A percentile compares a stretch with the other conserved stretches of the same genome.
phyloP scores from a whole-genome alignment of 2,329 filamentous ascomycete genomes.

The Domatiomyces globalis region DNA sequence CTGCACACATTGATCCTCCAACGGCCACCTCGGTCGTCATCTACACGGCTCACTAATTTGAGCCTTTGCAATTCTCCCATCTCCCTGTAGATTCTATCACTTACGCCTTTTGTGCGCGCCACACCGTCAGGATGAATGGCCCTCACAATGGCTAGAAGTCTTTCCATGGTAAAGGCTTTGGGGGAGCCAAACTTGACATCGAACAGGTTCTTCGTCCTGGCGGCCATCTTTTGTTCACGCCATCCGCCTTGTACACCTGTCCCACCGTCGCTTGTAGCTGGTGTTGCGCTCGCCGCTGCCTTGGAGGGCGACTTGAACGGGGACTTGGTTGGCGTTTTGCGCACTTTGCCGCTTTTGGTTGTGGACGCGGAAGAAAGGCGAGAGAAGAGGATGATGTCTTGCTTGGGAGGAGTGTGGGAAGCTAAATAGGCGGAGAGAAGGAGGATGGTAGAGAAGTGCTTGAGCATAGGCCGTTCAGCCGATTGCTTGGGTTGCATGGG shows the following conservation, averaged over 20 bases:
- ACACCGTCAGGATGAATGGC: slow-evolving; percentile 33
- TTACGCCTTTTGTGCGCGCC: slow-evolving; percentile 23
- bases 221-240: slow-evolving; percentile 17
- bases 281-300: neutral
- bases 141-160: slow-evolving; percentile 34
- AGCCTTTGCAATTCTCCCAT: slow-evolving; percentile 33
- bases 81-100: slow-evolving; percentile 33
- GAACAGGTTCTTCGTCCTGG: slow-evolving; percentile 18
- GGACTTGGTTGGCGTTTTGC: slow-evolving; percentile 23
- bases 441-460: slow-evolving; percentile 34
- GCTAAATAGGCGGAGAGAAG: slow-evolving; percentile 35
- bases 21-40: slow-evolving; percentile 25
- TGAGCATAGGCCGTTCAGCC: slow-evolving; percentile 20
- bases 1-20: slow-evolving; percentile 36
- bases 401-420: slow-evolving; percentile 32
- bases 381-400: slow-evolving; percentile 37
- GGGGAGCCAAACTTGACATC: neutral
- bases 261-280: slow-evolving; percentile 1
- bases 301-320: slow-evolving; percentile 18
- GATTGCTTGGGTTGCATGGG: neutral
- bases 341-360: slow-evolving; percentile 31
- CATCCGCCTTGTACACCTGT: neutral
- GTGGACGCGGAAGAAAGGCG: slow-evolving; percentile 33
- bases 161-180: slow-evolving; percentile 32
- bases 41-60: slow-evolving; percentile 26